These are phyloP conservation scores for Yarrowia deformans DNA, from an alignment of 805 yeast genomes.

Conservation along the genomic window DNA sequence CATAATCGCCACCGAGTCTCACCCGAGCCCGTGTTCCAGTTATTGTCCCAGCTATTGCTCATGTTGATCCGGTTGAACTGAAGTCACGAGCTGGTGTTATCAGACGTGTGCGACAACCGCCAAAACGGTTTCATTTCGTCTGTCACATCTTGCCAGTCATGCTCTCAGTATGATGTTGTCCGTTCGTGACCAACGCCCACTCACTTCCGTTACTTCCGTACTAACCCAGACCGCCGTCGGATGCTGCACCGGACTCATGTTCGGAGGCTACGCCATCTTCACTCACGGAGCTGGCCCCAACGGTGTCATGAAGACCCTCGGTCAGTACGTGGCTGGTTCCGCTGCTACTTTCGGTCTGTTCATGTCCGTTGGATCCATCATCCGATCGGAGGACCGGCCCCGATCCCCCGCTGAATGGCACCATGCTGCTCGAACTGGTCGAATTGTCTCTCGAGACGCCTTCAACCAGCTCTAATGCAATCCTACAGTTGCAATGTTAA, in stretches of 20 bases:
- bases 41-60: background rate
- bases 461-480: conserved; percentile 40
- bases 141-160: no score
- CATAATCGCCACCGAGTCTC: background rate
- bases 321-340: conserved; percentile 95
- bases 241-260: conserved; percentile 91
- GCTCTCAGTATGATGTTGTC: background rate
- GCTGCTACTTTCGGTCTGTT: conserved; percentile 94
- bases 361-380: conserved; percentile 89
- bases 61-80: background rate
- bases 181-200: background rate
- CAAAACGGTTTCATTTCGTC: no score
- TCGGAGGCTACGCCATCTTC: conserved; percentile 86
- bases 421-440: conserved; percentile 41
- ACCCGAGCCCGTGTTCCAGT: background rate
- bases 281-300: conserved; percentile 98
- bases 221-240: conserved; percentile 70
- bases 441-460: conserved; percentile 36
- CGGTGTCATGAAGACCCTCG: conserved; percentile 94
- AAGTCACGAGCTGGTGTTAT: no score
- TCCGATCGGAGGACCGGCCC: conserved; percentile 50
- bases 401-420: conserved; percentile 47
- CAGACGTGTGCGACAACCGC: no score
- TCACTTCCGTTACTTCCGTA: conserved; percentile 3
- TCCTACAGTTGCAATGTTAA: conserved; percentile 39